Conservation (phyloP, 2,329 filamentous ascomycete species). For the Curvularia spicifera region DNA sequence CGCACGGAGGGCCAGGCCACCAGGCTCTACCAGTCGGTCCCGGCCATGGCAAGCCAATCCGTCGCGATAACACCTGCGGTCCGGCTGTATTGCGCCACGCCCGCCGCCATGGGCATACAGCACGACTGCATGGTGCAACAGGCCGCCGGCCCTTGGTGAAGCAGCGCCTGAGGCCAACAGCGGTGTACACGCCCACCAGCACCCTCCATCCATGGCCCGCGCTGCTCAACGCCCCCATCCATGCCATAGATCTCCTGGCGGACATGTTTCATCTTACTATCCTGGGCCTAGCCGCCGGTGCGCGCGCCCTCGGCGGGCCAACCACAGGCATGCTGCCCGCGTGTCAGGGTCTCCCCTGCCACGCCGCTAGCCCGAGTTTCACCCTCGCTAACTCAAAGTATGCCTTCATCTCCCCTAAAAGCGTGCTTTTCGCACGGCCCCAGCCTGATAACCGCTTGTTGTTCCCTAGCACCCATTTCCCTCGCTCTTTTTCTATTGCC, state of each 20-base stretch:
- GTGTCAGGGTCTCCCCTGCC: constrained; percentile 20
- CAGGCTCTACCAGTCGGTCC: constrained; percentile 2
- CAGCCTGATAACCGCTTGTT: constrained; percentile 38
- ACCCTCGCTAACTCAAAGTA: constrained; percentile 45
- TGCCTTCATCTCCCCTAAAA: constrained; percentile 49
- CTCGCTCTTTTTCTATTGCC: constrained; percentile 33
- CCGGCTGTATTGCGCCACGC: constrained; percentile 13
- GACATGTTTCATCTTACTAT: constrained; percentile 42
- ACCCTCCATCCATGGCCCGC: not conserved
- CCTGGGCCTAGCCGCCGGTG: constrained; percentile 34
- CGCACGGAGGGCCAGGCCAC: constrained; percentile 7
- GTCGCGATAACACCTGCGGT: constrained; percentile 9
- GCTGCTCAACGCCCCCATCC: constrained; percentile 12
- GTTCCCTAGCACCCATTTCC: constrained; percentile 15
- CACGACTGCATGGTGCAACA: not conserved
- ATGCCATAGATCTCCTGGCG: constrained; percentile 32
- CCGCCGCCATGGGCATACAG: constrained; percentile 3
- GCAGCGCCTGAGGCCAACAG: not conserved
- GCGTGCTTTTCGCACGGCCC: constrained; percentile 29
- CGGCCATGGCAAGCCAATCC: constrained; percentile 5
- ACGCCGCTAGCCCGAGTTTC: constrained; percentile 41
- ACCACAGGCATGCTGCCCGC: constrained; percentile 22
- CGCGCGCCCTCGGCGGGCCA: constrained; percentile 23
- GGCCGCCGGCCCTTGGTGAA: not conserved
- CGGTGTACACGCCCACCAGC: too few species aligned